Evolutionary conservation across 2,329 filamentous ascomycete species (phyloP).

Genomic region (Botryotinia narcissicola): DNA sequence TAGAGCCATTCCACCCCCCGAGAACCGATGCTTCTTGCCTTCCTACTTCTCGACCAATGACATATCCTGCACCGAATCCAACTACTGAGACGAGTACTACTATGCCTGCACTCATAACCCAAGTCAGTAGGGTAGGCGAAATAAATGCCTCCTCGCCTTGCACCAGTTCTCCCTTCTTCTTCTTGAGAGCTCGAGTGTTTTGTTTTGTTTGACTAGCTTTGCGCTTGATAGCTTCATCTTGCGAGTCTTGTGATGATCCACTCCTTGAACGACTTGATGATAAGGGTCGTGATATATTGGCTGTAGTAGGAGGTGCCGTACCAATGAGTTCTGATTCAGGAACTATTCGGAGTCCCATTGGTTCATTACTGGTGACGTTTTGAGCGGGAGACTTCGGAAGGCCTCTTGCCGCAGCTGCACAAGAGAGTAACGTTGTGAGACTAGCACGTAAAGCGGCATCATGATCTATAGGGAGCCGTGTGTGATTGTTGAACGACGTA

Average conservation of each 20-base stretch:
- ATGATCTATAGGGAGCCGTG: conserved; percentile 78
- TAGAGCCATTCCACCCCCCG: conserved; percentile 30
- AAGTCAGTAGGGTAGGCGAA: conserved; percentile 60
- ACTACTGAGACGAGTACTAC: conserved; percentile 67
- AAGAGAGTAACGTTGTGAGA: conserved; percentile 90
- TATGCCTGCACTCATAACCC: conserved; percentile 64
- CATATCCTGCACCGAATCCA: conserved; percentile 67
- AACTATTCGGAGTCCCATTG: conserved; percentile 56
- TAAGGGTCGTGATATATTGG: conserved; percentile 34
- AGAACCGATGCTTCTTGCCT: conserved; percentile 50
- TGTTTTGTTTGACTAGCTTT: conserved; percentile 45
- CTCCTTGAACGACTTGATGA: conserved; percentile 27
- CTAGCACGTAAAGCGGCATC: conserved; percentile 90
- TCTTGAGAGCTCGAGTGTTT: conserved; percentile 49
- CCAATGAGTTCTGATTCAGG: conserved; percentile 59
- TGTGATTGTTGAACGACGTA: conserved; percentile 39
- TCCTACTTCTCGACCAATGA: conserved; percentile 65
- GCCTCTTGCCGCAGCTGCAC: conserved; percentile 83
- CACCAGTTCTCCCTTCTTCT: conserved; percentile 42
- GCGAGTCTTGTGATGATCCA: conserved; percentile 30
- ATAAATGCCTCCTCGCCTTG: conserved; percentile 45
- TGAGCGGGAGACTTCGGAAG: conserved; percentile 53
- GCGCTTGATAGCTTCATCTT: conserved; percentile 38
- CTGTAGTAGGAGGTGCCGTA: conserved; percentile 31
- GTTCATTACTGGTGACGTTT: conserved; percentile 27